Evolutionary conservation across 2,329 filamentous ascomycete genomes (phyloP), one percentile per base, ranked within the genome.

Genomic region (Beauveria varroae): DNA sequence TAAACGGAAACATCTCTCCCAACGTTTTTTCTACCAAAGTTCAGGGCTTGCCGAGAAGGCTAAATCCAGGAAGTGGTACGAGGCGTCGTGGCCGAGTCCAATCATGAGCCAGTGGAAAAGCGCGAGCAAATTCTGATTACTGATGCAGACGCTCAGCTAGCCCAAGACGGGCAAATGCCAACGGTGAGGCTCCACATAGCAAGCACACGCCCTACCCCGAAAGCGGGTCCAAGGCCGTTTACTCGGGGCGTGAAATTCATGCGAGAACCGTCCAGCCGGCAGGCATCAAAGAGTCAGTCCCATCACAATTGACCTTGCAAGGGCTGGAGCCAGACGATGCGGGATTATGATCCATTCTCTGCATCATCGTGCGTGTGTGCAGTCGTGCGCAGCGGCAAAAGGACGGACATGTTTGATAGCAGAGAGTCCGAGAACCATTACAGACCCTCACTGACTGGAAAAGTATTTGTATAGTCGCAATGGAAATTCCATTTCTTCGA

Each of bases 51-150:
- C 37, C 24, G 20, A 20, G 34, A 24, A 5, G 34, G 34, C 34
- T 37, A 14, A 37, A 12, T 37, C 22, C 24, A 41, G 43, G 5
- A 43, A 43, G 57, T 53, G 57, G 49, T 46, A 60, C 57, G 40
- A 60, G 43, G 59, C 44, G 43, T 50, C 34, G 52, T 22, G 34
- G 59, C 8, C n/a, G 18, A 18, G 26, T 22, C 59, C 59, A 61
- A 56, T 61, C 44, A 37, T 7, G 9, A 51, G 40, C 52, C 34
- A 22, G 52, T 22, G 40, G 34, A 18, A 40, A 44, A 57, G 37
- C 46, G 53, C 5, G 37, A 34, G 34, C 20, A 61, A 61, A 56
- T 61, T 57, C 46, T 53, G 59, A 61, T 61, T 61, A 61, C 59
- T 61, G 59, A 61, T 61, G 59, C 28, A 47, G 28, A 30, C 50